A percentile compares a stretch with the other conserved stretches of the same genome.
phyloP scores from a whole-genome alignment of 352 stramenopile genomes.

The Pythium phragmitis region DNA sequence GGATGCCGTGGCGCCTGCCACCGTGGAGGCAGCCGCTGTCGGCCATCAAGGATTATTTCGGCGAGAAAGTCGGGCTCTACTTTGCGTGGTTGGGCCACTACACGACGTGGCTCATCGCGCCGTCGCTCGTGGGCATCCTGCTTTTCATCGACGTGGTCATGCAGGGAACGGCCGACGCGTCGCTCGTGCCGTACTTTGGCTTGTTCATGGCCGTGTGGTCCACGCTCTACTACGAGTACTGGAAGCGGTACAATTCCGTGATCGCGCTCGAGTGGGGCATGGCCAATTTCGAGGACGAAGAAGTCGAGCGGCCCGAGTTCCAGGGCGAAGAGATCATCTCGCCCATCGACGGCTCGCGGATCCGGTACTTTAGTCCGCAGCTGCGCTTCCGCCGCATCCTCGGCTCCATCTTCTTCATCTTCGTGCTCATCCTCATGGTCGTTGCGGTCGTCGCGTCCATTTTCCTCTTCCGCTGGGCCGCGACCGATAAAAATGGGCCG shows the following conservation, averaged over 20 bases:
- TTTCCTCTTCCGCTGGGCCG: constrained; percentile 69
- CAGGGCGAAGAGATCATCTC: constrained; percentile 68
- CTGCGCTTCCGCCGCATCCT: constrained; percentile 62
- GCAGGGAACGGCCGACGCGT: constrained; percentile 52
- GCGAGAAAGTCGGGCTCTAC: constrained; percentile 95
- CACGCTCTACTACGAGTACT: constrained; percentile 82
- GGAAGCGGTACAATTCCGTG: constrained; percentile 76
- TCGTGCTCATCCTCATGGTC: constrained; percentile 68
- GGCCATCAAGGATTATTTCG: constrained; percentile 82
- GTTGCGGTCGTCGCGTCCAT: constrained; percentile 66
- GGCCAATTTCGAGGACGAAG: constrained; percentile 69
- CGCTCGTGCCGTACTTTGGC: constrained; percentile 71
- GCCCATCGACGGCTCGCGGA: constrained; percentile 67
- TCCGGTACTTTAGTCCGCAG: constrained; percentile 76
- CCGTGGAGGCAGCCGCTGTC: constrained; percentile 58
- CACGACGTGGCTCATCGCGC: constrained; percentile 92
- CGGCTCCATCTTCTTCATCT: constrained; percentile 72
- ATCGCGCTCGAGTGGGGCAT: constrained; percentile 77
- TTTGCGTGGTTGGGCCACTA: constrained; percentile 96
- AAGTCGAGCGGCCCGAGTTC: constrained; percentile 71
- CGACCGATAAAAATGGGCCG: constrained; percentile 31
- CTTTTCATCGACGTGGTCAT: constrained; percentile 86
- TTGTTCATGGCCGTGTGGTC: constrained; percentile 84
- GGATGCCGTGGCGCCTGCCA: constrained; percentile 61
- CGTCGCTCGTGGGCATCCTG: constrained; percentile 85